phyloP scores from a whole-genome alignment of 768 basidiomycete genomes.

The Punctularia strigosozonata region DNA sequence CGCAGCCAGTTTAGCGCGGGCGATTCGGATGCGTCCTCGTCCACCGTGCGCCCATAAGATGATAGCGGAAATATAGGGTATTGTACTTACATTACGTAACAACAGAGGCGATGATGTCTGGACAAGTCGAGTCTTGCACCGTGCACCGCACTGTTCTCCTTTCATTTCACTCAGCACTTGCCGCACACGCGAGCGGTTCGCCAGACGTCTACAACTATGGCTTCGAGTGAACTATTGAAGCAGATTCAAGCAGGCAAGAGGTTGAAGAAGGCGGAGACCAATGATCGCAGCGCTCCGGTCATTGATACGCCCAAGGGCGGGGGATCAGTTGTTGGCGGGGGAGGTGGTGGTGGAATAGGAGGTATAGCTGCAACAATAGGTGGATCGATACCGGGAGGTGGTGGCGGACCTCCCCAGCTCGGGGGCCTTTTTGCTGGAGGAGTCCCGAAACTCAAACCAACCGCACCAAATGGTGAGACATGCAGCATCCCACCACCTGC shows the following conservation, averaged over 20 bases:
- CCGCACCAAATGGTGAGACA: too few relatives aligned
- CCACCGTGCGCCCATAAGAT: slow-evolving; percentile 7
- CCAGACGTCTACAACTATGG: slow-evolving; percentile 41
- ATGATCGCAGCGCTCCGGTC: slow-evolving; percentile 65
- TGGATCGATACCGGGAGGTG: slow-evolving; percentile 13
- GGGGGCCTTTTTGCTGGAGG: slow-evolving; percentile 85
- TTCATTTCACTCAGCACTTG: background rate
- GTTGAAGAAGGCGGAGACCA: slow-evolving; percentile 74
- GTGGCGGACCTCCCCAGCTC: slow-evolving; percentile 63
- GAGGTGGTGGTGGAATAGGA: slow-evolving; percentile 28
- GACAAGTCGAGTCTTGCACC: background rate
- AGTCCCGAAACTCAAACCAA: slow-evolving; percentile 80
- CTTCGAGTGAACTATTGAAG: slow-evolving; percentile 62
- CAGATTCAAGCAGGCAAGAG: slow-evolving; percentile 76
- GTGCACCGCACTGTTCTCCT: background rate
- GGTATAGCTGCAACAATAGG: slow-evolving; percentile 18
- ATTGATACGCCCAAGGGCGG: slow-evolving; percentile 35
- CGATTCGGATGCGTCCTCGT: slow-evolving; percentile 1
- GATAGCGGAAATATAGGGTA: background rate
- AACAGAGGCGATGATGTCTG: background rate
- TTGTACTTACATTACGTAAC: background rate
- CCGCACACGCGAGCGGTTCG: too few relatives aligned
- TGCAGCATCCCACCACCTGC: too few relatives aligned
- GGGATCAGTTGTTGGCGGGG: slow-evolving; percentile 18
- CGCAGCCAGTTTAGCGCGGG: too few relatives aligned